Evolutionary conservation across 2,329 filamentous ascomycete species (phyloP).

Genomic region (Cytospora schulzeri): DNA sequence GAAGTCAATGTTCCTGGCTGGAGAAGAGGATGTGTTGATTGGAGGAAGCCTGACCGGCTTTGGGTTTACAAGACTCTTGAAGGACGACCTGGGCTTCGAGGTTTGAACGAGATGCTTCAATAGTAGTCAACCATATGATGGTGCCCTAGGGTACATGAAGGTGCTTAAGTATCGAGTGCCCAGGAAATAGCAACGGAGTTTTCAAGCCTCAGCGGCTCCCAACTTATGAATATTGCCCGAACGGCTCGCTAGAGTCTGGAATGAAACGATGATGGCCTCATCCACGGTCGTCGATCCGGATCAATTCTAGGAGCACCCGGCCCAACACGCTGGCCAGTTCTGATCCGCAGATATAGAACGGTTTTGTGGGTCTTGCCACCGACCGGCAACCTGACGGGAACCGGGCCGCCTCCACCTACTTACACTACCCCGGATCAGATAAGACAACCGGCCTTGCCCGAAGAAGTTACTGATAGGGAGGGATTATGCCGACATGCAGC

Average conservation of each 20-base stretch:
- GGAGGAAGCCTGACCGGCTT: not conserved
- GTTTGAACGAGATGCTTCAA: too few relatives aligned
- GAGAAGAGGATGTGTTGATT: not conserved
- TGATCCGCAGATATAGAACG: slow-evolving; percentile 7
- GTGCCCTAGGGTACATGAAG: too few relatives aligned
- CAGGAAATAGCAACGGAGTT: not conserved
- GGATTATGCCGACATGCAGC: not conserved
- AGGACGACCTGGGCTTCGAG: too few relatives aligned
- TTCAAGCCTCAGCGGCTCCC: not conserved
- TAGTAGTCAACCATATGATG: too few relatives aligned
- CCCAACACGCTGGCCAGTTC: slow-evolving; percentile 12
- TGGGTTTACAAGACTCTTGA: too few relatives aligned
- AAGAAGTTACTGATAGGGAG: not conserved
- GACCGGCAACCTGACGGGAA: slow-evolving; percentile 18
- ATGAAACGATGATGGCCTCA: slow-evolving; percentile 25
- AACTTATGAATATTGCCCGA: not conserved
- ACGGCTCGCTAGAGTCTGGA: not conserved
- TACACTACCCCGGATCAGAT: slow-evolving; percentile 17
- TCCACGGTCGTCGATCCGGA: slow-evolving; percentile 14
- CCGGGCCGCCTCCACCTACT: slow-evolving; percentile 17
- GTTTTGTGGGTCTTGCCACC: not conserved
- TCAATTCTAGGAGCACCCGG: not conserved
- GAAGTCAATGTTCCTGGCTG: not conserved
- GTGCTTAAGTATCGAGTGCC: too few relatives aligned
- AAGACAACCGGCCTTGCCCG: slow-evolving; percentile 1